Percentiles rank a stretch among this genome's conserved stretches.
These are phyloP conservation scores for Citropsis articulata DNA, from an alignment of 345 rosid genomes.

Conservation along the genomic window DNA sequence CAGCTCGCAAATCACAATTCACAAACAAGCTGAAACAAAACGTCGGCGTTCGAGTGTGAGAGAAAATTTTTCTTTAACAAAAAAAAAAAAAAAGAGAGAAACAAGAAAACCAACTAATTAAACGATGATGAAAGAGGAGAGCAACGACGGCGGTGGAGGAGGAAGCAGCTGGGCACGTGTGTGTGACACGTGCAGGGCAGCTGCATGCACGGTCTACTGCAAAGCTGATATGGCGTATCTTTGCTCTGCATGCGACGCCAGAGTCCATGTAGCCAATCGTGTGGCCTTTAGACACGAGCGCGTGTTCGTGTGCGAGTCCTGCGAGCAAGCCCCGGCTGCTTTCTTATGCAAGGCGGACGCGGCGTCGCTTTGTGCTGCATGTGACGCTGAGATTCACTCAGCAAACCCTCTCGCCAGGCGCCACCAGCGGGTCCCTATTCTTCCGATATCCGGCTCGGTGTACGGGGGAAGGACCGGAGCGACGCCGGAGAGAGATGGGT, in stretches of 20 bases:
- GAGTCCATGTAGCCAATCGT: conserved; percentile 65
- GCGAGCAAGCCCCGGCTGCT: conserved; percentile 88
- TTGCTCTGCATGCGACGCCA: conserved; percentile 63
- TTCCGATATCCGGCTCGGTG: conserved; percentile 47
- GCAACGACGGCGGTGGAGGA: conserved; percentile 21
- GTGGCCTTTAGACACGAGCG: conserved; percentile 95
- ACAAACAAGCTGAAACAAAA: not conserved
- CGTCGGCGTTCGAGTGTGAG: not conserved
- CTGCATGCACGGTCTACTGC: conserved; percentile 81
- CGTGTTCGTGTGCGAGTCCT: conserved; percentile 73
- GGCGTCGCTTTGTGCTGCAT: conserved; percentile 73
- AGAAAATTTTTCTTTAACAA: not conserved
- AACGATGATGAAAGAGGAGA: conserved; percentile 67
- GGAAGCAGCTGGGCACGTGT: conserved; percentile 53
- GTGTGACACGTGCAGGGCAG: conserved; percentile 75
- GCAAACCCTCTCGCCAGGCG: conserved; percentile 93
- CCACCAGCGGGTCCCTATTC: conserved; percentile 79
- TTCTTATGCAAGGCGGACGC: conserved; percentile 88
- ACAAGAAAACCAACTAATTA: conserved; percentile 22
- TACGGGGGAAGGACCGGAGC: conserved; percentile 17
- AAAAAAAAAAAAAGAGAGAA: too few species aligned
- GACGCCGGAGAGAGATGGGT: conserved; percentile 29
- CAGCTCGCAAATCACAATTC: conserved; percentile 9
- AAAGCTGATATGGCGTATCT: conserved; percentile 75
- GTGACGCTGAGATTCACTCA: conserved; percentile 85